Evolutionary conservation across 352 stramenopile species (phyloP).

Genomic region (Phytophthora meadii): DNA sequence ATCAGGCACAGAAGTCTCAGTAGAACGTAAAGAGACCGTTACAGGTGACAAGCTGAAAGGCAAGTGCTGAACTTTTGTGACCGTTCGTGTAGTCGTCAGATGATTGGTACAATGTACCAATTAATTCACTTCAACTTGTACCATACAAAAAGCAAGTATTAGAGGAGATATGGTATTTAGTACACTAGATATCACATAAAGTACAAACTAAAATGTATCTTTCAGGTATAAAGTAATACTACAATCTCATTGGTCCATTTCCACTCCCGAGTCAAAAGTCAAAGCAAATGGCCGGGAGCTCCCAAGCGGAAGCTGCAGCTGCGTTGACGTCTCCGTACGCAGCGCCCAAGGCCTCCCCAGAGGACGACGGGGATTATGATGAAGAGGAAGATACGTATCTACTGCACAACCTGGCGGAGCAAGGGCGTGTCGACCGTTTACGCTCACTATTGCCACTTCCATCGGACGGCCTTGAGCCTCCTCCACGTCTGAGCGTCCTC

Average conservation of each 20-base stretch:
- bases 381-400: constrained; percentile 53
- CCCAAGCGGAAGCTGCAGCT: constrained; percentile 1
- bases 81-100: not conserved
- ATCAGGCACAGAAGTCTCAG: constrained; percentile 3
- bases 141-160: not conserved
- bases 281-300: constrained; percentile 10
- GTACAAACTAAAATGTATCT: too few species aligned
- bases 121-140: not conserved
- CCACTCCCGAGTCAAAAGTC: not conserved
- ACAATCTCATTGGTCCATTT: constrained; percentile 11
- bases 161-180: not conserved
- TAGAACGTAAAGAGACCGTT: not conserved
- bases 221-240: not conserved
- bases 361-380: constrained; percentile 51
- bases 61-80: not conserved
- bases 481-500: constrained; percentile 46
- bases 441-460: constrained; percentile 51
- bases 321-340: constrained; percentile 2
- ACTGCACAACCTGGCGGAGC: constrained; percentile 70
- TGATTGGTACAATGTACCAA: not conserved
- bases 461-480: constrained; percentile 4
- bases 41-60: too few species aligned
- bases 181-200: too few species aligned
- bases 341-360: constrained; percentile 6
- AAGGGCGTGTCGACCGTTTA: constrained; percentile 57